Conservation (phyloP, 2,329 filamentous ascomycete species). For the Lecanicillium sp. region DNA sequence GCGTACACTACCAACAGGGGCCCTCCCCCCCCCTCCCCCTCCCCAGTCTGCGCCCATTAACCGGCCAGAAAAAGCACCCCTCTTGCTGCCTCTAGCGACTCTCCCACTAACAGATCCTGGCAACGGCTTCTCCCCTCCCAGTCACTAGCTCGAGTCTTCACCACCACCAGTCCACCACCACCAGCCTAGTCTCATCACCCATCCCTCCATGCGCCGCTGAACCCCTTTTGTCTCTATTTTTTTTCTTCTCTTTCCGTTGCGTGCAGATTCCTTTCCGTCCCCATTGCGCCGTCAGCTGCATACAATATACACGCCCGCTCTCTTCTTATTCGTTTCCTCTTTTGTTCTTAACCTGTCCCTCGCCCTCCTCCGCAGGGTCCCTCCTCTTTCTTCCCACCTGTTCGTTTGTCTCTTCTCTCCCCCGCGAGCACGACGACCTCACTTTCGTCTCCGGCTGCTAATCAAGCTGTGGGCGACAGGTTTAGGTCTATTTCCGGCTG, state of each 20-base stretch:
- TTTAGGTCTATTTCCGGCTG: too few relatives aligned
- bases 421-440: too few relatives aligned
- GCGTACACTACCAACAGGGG: neutral
- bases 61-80: neutral
- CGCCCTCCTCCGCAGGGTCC: neutral
- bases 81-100: neutral
- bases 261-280: constrained; percentile 9
- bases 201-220: constrained; percentile 8
- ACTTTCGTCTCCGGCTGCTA: too few relatives aligned
- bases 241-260: neutral
- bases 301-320: constrained; percentile 1
- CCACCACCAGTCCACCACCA: neutral
- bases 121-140: too few relatives aligned
- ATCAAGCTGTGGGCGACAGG: too few relatives aligned
- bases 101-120: too few relatives aligned
- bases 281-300: neutral
- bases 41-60: neutral
- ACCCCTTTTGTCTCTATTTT: constrained; percentile 10
- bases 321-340: too few relatives aligned
- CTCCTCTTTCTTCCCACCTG: too few relatives aligned
- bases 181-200: neutral
- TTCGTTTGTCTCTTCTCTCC: too few relatives aligned
- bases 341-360: neutral
- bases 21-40: too few relatives aligned
- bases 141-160: neutral